Evolutionary conservation across 768 basidiomycete species (phyloP).

Genomic region (Trametes villosa): DNA sequence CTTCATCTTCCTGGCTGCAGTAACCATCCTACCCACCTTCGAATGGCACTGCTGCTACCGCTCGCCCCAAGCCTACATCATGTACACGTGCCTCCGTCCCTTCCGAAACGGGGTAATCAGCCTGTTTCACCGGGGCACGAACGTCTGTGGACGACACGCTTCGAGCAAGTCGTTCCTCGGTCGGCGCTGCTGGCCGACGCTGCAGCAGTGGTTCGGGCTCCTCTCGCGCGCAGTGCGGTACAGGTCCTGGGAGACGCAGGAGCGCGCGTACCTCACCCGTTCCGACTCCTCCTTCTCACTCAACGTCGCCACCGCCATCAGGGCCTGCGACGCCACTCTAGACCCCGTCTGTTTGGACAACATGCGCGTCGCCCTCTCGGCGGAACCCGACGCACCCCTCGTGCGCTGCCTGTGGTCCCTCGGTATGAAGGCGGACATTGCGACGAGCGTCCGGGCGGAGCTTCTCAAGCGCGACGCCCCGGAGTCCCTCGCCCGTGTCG

Average conservation of each 20-base stretch:
- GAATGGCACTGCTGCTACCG: slow-evolving; percentile 15
- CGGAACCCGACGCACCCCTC: neutral
- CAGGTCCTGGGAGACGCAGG: neutral
- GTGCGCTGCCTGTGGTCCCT: neutral
- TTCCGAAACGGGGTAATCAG: neutral
- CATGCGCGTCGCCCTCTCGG: neutral
- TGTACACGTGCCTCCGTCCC: neutral
- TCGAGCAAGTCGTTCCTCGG: neutral
- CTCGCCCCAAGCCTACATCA: slow-evolving; percentile 10
- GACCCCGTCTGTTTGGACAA: neutral
- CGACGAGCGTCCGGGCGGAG: neutral
- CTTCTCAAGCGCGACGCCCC: neutral
- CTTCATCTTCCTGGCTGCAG: slow-evolving; percentile 1
- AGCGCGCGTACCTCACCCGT: neutral
- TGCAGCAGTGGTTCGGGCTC: neutral
- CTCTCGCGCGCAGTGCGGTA: neutral
- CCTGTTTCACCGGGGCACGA: neutral
- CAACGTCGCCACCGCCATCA: neutral
- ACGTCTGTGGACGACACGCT: neutral
- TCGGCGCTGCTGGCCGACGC: neutral
- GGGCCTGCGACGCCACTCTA: neutral
- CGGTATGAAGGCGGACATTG: neutral
- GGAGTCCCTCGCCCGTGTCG: neutral
- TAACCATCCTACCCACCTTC: slow-evolving; percentile 5
- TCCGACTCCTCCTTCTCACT: neutral